phyloP scores from a whole-genome alignment of 345 rosid genomes.

The Laguncularia racemosa region DNA sequence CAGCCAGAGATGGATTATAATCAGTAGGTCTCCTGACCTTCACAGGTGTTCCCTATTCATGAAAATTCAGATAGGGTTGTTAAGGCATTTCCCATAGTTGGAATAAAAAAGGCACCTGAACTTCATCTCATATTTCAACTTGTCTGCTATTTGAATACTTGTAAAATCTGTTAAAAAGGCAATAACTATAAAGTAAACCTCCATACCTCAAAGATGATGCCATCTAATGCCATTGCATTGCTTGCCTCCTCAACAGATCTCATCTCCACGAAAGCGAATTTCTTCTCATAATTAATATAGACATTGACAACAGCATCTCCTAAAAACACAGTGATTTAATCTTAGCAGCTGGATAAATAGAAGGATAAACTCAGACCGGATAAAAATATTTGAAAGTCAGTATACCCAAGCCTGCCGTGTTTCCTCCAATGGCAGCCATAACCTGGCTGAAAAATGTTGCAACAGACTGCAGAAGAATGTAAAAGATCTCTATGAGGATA shows the following conservation, averaged over 20 bases:
- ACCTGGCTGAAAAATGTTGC: constrained; percentile 93
- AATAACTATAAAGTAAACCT: neutral
- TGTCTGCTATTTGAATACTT: no score
- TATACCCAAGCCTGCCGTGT: constrained; percentile 95
- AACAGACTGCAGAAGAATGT: constrained; percentile 52
- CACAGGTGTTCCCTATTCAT: constrained; percentile 83
- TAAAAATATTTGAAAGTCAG: neutral
- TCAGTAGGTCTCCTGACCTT: constrained; percentile 99
- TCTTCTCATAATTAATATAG: constrained; percentile 97
- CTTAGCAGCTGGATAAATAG: no score
- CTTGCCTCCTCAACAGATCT: constrained; percentile 99
- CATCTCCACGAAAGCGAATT: constrained; percentile 99
- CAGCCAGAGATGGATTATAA: constrained; percentile 92
- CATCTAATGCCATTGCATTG: constrained; percentile 98
- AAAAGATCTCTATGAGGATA: neutral
- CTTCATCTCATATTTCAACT: no score
- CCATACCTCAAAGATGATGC: constrained; percentile 85
- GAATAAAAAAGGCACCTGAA: no score
- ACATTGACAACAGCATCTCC: constrained; percentile 99
- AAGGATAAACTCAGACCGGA: no score
- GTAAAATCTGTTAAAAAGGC: neutral
- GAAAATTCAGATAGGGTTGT: no score
- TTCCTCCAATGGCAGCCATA: constrained; percentile 97
- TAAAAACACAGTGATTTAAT: constrained; percentile 9
- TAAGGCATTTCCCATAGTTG: no score